Conservation (phyloP, 2,329 filamentous ascomycete genomes). For the Alternaria sp. region DNA sequence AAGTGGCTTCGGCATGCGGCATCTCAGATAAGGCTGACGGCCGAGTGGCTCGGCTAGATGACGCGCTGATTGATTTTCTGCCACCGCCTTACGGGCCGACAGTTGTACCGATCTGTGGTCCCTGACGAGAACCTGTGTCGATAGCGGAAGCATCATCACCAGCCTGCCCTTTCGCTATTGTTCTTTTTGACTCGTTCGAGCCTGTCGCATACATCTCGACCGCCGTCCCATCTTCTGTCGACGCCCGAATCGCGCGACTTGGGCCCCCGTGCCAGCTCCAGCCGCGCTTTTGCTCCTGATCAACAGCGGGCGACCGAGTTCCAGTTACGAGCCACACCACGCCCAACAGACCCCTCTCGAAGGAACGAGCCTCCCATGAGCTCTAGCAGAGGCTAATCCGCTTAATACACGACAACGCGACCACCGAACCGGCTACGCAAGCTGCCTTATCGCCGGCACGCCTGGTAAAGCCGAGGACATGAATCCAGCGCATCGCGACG, state of each 20-base stretch:
- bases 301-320: conserved; percentile 25
- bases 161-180: conserved; percentile 6
- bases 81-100: conserved; percentile 17
- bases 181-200: conserved; percentile 22
- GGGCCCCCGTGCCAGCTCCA: conserved; percentile 25
- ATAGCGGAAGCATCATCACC: conserved; percentile 22
- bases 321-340: conserved; percentile 19
- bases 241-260: conserved; percentile 18
- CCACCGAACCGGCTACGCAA: conserved; percentile 13
- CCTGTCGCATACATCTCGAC: conserved; percentile 22
- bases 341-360: conserved; percentile 10
- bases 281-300: conserved; percentile 33
- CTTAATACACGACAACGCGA: conserved; percentile 23
- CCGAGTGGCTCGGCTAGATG: conserved; percentile 7
- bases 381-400: conserved; percentile 13
- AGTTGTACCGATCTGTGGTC: conserved; percentile 11
- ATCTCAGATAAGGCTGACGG: background rate
- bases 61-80: conserved; percentile 20
- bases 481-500: conserved; percentile 51
- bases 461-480: conserved; percentile 43
- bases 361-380: conserved; percentile 30
- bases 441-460: conserved; percentile 34
- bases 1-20: background rate
- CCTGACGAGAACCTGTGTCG: conserved; percentile 21
- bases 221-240: conserved; percentile 16